A percentile compares a stretch with the other conserved stretches of the same genome.
Conservation (phyloP, 371 early-diverging fungal species). For the Gilbertella persicaria region DNA sequence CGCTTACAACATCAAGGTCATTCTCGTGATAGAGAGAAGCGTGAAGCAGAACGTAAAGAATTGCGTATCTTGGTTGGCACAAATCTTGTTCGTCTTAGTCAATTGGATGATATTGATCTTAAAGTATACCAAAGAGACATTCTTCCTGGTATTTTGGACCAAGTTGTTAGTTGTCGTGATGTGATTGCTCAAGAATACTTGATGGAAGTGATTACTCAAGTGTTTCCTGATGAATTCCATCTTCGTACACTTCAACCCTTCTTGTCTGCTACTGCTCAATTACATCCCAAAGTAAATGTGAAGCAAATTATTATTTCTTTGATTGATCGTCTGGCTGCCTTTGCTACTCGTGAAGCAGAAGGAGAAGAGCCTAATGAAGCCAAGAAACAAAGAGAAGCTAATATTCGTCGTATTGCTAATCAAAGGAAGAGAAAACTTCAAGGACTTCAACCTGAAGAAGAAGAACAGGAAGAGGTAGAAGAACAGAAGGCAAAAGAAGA, state of each 20-base stretch:
- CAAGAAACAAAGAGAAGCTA: conserved; percentile 24
- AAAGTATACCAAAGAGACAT: conserved; percentile 68
- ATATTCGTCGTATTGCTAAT: conserved; percentile 30
- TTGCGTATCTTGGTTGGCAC: conserved; percentile 92
- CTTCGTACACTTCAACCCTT: conserved; percentile 87
- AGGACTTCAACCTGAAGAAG: conserved; percentile 20
- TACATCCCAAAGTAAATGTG: conserved; percentile 90
- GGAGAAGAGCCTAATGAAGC: conserved; percentile 26
- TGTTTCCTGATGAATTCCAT: conserved; percentile 96
- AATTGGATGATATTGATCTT: conserved; percentile 85
- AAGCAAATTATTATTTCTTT: conserved; percentile 93
- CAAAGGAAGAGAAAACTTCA: conserved; percentile 30
- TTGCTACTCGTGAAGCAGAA: conserved; percentile 65
- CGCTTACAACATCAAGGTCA: conserved; percentile 96
- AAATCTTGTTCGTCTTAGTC: conserved; percentile 93
- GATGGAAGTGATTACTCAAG: conserved; percentile 97
- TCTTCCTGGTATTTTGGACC: conserved; percentile 90
- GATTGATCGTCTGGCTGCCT: conserved; percentile 82
- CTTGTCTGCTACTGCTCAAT: conserved; percentile 85
- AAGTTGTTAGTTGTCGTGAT: conserved; percentile 94
- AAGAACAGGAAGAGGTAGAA: conserved; percentile 26
- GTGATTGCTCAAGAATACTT: conserved; percentile 98
- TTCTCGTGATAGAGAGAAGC: conserved; percentile 86
- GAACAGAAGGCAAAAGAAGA: conserved; percentile 12
- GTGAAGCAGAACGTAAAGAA: conserved; percentile 94